A percentile compares a stretch with the other conserved stretches of the same genome.
Evolutionary conservation across 148 eudicot genomes (phyloP).

Genomic region (Selenicereus undatus): DNA sequence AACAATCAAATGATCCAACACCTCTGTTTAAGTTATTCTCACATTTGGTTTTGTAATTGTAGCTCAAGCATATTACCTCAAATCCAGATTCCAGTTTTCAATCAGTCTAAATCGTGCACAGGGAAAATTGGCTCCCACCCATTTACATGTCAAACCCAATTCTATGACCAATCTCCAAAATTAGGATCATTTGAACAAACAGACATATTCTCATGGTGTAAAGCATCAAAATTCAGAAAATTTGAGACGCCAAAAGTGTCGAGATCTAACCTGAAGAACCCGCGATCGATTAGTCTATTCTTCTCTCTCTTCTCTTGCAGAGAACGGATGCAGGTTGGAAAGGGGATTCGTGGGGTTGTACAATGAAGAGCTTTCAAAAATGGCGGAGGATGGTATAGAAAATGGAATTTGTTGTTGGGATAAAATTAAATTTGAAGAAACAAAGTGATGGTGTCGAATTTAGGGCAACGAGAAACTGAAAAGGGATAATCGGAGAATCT

Average conservation of each 20-base stretch:
- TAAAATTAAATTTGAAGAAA: background rate
- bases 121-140: background rate
- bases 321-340: background rate
- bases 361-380: background rate
- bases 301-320: background rate
- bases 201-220: background rate
- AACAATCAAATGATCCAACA: background rate
- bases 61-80: background rate
- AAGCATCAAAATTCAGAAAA: background rate
- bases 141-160: background rate
- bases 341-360: background rate
- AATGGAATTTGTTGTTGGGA: background rate
- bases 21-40: background rate
- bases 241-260: background rate
- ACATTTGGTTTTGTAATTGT: background rate
- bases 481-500: background rate
- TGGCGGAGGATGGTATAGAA: background rate
- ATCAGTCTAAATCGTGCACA: background rate
- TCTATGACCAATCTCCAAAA: background rate
- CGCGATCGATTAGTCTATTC: background rate
- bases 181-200: background rate
- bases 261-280: constrained; percentile 8
- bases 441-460: background rate
- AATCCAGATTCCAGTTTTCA: background rate
- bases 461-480: constrained; percentile 5